Base-by-base conservation (phyloP, 2,329 filamentous ascomycete genomes). In the Calonectria leucothoes region DNA sequence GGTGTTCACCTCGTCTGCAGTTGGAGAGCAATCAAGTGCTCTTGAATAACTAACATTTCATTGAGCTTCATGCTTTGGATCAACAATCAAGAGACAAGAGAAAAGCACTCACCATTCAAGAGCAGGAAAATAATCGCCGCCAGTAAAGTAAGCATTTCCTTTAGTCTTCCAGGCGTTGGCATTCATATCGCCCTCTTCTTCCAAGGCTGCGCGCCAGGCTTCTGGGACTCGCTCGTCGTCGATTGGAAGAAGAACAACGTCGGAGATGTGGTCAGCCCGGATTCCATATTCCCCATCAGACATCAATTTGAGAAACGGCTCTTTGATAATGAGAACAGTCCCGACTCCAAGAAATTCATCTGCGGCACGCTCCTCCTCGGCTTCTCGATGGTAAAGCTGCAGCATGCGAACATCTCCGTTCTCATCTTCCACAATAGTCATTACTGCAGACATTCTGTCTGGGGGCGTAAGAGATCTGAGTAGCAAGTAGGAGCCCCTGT, bases 261-360 rank as follows among this genome's bases (percentile, higher is more conserved):
- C 89, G 20, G 85, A 86, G 20, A 87, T 76, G 77, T 91, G 89
- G 70, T 91, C 89, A 8, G 90, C 87, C 7, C 88, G 84, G 29
- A 91, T 39, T 0, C 81, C 83, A 77, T 88, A 88, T 0, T 80
- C 61, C 2, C 85, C 85, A 33, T 86, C 79, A 12, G 0, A 77
- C 79, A 29, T 82, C 82, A 78, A 35, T 74, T 87, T 89, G 75
- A 91, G 85, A 75, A 86, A 91, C 0, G 89, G 89, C 70, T 91
- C 89, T 73, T 91, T 92, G 33, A 91, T 66, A 33, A 91, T 76
- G 14, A 86, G 82, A 0, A 86, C 76, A 15, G 79, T 81, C 1
- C 82, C 81, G 6, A 81, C 67, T 0, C 76, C 71, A 4, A 90
- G 65, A 0, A 85, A 76, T 7, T 86, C 79, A 5, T 83, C 74